Evolutionary conservation across 495 filamentous ascomycete species (phyloP), one percentile per base, ranked within the genome.

Genomic region (Trichocladium uniseriatum): DNA sequence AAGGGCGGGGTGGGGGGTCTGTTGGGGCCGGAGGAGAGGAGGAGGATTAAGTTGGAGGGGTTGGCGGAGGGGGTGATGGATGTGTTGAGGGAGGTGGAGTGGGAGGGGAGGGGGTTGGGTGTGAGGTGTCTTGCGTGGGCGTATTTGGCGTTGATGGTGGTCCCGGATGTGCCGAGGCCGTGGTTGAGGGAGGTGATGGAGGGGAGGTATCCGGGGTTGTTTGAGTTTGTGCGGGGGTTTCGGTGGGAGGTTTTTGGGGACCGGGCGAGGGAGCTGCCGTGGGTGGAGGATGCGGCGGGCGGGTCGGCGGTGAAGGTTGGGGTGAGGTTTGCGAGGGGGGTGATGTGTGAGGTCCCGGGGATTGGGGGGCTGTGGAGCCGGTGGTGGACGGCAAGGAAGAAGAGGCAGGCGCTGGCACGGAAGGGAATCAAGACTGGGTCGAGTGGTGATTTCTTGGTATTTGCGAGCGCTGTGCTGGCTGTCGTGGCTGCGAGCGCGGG

Each of bases 81-180:
- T 36, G 83, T 89, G 0, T 57, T 95, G 18, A 72, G 78, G 34
- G 71, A 76, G 20, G 74, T 86, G 41, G 71, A 89, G 29, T 45
- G 43, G 32, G 42, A 58, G 5, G 75, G 77, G 19, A 79, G 74
- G 42, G 60, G 87, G 15, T 83, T 78, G n/a, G 81, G 73, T 41
- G 64, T 88, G n/a, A 84, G 94, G 65, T 94, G 86, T 60, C 56
- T 94, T 21, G 82, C 78, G 1, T 72, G 84, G 49, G 92, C 80
- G 18, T 95, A 91, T 64, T 66, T 96, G 36, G 75, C 79, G 7
- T 63, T 96, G 36, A 83, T 85, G 64, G 66, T 86, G 3, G 71
- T 84, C 16, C 80, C 86, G 2, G 74, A 83, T 0, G 61, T 92
- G 22, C 84, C 87, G 18, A 75, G 83, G 43, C 62, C 77, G 20